These are phyloP conservation scores for Gloeopeniophorella convolvens DNA, from an alignment of 768 basidiomycete genomes.

Conservation along the genomic window DNA sequence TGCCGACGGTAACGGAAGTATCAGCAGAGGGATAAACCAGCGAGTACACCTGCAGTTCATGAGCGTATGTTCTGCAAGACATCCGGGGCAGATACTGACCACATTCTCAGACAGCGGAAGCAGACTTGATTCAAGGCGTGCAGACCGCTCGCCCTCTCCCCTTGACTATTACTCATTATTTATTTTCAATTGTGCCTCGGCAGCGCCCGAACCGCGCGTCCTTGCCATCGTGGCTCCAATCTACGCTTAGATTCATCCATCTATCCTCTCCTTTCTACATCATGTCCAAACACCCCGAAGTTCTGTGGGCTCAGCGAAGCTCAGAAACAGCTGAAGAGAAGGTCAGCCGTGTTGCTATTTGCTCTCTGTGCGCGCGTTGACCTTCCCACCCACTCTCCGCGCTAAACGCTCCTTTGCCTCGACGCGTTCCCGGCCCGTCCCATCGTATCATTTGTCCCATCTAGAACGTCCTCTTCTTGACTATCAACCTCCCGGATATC, in stretches of 20 bases:
- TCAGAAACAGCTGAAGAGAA: conserved; percentile 56
- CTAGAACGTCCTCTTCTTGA: conserved; percentile 86
- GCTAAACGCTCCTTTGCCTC: neutral
- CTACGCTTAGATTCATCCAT: conserved; percentile 1
- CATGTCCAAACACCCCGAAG: conserved; percentile 63
- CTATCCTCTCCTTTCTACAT: neutral
- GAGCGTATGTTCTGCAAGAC: neutral
- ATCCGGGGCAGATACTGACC: conserved; percentile 35
- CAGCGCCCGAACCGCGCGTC: no score
- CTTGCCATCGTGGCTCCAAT: neutral
- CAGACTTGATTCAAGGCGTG: neutral
- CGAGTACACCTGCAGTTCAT: conserved; percentile 63
- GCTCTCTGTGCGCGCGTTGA: neutral
- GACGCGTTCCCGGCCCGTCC: neutral
- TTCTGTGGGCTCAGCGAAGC: conserved; percentile 94
- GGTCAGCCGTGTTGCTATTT: no score
- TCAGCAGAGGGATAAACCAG: conserved; percentile 74
- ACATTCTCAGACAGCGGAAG: conserved; percentile 39
- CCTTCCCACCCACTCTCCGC: conserved; percentile 15
- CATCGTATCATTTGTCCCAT: conserved; percentile 3
- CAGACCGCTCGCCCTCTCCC: neutral
- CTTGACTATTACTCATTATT: neutral
- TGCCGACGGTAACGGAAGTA: conserved; percentile 74
- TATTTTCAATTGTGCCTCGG: neutral
- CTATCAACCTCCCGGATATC: conserved; percentile 79